Evolutionary conservation across 2,329 filamentous ascomycete genomes (phyloP), one percentile per base, ranked within the genome.

Genomic region (Emericellopsis cladophorae): DNA sequence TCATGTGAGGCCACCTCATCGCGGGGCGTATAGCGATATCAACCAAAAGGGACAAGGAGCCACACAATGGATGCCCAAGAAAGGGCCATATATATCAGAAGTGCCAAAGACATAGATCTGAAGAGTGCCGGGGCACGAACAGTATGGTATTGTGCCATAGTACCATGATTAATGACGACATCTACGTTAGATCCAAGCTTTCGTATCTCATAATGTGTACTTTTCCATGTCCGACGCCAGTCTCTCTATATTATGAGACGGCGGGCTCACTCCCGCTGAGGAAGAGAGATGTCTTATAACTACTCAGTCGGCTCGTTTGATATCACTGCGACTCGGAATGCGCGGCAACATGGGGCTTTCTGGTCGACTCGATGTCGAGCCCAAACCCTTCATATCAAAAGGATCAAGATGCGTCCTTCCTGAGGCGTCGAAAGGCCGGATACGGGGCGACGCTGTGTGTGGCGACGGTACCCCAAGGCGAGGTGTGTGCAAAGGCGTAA

Each of bases 1-100:
- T 95, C 60, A 95, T 95, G 89, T 95, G 76, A 4, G 29, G 29
- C 24, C 18, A 29, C 4, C 26, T 9, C 9, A 29, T 5, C 18
- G 5, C 18, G 18, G 18, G 18, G 18, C 18, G 18, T 21, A 4
- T 21, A 21, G 18, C 4, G 18, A 21, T 21, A 21, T 5, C 18
- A 21, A 21, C 5, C 18, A 21, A 21, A 21, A 21, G 18, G 18
- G 18, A 3, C 18, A 21, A 21, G 18, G 18, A 21, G 18, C 18
- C 18, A 21, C 26, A 7, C 3, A 29, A 29, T 9, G 26, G 26
- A 29, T 29, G 26, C 12, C 6, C 18, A 21, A 21, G 18, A 29
- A 29, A 9, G 7, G 26, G 8, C 26, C 9, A 29, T 12, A 29
- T 29, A 9, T 7, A 9, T 4, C 4, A 12, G 7, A 41, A n/a